phyloP scores from a whole-genome alignment of 225 moss, liverwort and hornwort genomes.

The Marchantia polymorpha region DNA sequence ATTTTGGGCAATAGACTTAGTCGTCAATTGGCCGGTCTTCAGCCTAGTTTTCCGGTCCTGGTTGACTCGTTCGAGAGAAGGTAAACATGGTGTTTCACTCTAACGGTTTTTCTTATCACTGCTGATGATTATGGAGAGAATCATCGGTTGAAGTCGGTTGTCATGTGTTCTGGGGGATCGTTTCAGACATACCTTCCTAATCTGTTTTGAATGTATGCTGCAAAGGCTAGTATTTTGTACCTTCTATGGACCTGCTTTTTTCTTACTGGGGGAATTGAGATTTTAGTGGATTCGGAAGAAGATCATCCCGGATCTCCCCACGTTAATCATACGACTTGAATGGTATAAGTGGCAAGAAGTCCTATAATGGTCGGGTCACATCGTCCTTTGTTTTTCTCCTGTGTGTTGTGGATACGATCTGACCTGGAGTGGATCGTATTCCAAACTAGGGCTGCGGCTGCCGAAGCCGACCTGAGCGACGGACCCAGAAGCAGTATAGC shows the following conservation, averaged over 20 bases:
- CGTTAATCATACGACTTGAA: no score
- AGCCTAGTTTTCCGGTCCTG: constrained; percentile 88
- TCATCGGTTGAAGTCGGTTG: no score
- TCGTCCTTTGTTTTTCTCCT: not conserved
- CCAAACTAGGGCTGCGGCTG: constrained; percentile 51
- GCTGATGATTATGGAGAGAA: no score
- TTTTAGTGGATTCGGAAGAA: not conserved
- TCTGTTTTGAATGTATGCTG: not conserved
- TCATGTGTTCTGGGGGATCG: no score
- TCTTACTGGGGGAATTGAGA: not conserved
- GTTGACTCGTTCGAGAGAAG: constrained; percentile 94
- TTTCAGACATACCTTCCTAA: no score
- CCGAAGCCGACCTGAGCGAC: constrained; percentile 53
- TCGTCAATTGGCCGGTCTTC: constrained; percentile 76
- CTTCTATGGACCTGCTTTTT: not conserved
- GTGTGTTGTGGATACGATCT: no score
- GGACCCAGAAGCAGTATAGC: constrained; percentile 49
- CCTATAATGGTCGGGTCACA: not conserved
- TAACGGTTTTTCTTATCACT: no score
- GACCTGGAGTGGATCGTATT: not conserved
- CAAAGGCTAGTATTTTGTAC: not conserved
- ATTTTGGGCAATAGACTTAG: constrained; percentile 85
- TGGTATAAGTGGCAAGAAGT: not conserved
- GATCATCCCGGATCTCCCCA: no score
- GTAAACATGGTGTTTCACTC: not conserved